Percentiles rank a stretch among this genome's conserved stretches.
Conservation (phyloP, 2,329 filamentous ascomycete species). For the Chrysoporthe austroafricana region DNA sequence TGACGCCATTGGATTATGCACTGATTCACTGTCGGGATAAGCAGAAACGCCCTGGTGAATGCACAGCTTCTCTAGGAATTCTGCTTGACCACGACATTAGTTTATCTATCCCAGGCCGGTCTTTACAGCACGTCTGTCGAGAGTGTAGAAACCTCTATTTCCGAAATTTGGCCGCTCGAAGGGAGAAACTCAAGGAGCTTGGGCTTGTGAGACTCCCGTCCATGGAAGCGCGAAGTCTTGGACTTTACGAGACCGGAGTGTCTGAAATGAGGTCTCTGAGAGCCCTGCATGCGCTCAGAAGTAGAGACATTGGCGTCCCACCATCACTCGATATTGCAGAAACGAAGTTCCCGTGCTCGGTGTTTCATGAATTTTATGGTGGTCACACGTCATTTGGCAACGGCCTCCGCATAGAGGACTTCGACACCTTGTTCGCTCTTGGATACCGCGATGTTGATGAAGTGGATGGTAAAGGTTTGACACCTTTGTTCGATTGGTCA, state of each 20-base stretch:
- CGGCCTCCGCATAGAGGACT: not conserved
- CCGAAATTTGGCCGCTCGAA: not conserved
- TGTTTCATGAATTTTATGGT: not conserved
- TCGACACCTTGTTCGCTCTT: not conserved
- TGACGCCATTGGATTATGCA: not conserved
- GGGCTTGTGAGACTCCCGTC: too few species aligned
- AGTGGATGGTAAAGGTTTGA: not conserved
- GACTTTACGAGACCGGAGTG: not conserved
- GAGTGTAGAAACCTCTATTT: not conserved
- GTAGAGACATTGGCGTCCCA: not conserved
- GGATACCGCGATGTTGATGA: not conserved
- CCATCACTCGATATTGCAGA: not conserved
- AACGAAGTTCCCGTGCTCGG: not conserved
- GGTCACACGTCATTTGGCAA: not conserved
- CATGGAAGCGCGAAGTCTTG: not conserved
- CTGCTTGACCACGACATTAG: not conserved
- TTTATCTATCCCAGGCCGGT: not conserved
- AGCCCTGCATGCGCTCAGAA: not conserved
- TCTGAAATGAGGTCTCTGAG: not conserved
- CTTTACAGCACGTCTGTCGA: not conserved
- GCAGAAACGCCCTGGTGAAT: not conserved
- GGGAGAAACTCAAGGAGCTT: not conserved
- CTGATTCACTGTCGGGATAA: not conserved
- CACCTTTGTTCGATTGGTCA: not conserved
- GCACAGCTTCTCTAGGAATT: not conserved